Evolutionary conservation across 257 asterid genomes (phyloP), one percentile per base, ranked within the genome.

Genomic region (Fraxinus anomala): DNA sequence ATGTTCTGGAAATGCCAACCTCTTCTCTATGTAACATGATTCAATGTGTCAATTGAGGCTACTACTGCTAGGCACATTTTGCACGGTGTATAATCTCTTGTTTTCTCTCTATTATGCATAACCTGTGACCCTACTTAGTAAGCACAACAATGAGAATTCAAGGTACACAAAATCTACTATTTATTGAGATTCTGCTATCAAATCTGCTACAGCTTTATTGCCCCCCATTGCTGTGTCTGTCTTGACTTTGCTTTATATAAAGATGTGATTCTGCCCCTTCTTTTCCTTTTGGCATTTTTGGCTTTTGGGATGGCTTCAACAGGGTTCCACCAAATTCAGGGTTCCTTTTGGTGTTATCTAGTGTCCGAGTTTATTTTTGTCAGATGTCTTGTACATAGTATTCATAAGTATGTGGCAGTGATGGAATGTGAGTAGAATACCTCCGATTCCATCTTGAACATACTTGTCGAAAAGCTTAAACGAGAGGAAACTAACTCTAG

Each of bases 181-280:
- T 68, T 61, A 3, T 76, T 76, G 61, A 85, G 84, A 85, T 82
- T 82, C 59, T 47, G 21, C 59, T 16, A 47, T 47, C 7, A 47
- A 16, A 47, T 47, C 76, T 75, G 24, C 47, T 74, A 72, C 66
- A 72, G 14, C 75, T 77, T 67, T 70, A 76, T 12, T 30, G 33
- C n/a, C 59, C n/a, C 61, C 61, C 67, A 21, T 19, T 71, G 34
- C 72, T 34, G 78, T 67, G 34, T 72, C 19, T 28, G 47, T 73
- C 54, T 75, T 23, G 88, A 77, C 85, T 86, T 86, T 77, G 87
- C 87, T 81, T 42, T 42, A 4, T 83, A 83, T 24, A 12, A 68
- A 74, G 76, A 73, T 72, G 73, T 80, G 72, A 77, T 86, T 75
- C 86, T 74, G 23, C 42, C 31, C 66, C 73, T n/a, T 31, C 37